Conservation (phyloP, 148 eudicot species). For the Nepenthes mirabilis region DNA sequence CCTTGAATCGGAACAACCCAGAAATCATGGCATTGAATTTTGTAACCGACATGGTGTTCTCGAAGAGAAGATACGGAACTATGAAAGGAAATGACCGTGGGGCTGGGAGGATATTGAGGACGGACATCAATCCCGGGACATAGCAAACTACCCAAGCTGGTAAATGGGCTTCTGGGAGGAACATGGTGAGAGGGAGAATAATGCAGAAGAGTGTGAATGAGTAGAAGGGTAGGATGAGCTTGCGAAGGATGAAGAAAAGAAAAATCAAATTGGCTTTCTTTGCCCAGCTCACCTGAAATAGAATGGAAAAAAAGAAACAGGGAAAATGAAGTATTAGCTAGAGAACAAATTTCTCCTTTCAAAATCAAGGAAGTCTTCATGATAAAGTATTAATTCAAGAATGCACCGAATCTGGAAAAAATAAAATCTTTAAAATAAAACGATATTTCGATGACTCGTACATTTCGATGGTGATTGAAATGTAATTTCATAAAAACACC, state of each 20-base stretch:
- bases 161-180: conserved; percentile 82
- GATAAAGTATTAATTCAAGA: too few species aligned
- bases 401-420: too few species aligned
- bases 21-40: conserved; percentile 91
- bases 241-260: conserved; percentile 79
- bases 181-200: conserved; percentile 86
- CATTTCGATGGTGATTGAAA: too few species aligned
- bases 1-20: conserved; percentile 64
- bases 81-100: conserved; percentile 84
- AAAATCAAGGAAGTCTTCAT: not conserved
- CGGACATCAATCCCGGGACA: conserved; percentile 78
- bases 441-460: too few species aligned
- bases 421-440: too few species aligned
- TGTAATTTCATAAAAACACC: too few species aligned
- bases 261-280: conserved; percentile 75
- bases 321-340: not conserved
- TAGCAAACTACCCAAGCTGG: conserved; percentile 91
- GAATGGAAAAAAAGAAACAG: conserved; percentile 2
- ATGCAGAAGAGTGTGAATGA: conserved; percentile 93
- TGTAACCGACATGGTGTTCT: conserved; percentile 93
- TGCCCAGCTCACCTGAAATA: conserved; percentile 65
- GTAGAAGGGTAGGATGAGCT: conserved; percentile 84
- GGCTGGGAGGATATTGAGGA: conserved; percentile 73
- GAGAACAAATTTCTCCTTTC: not conserved
- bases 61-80: conserved; percentile 74